Conservation (phyloP, 805 yeast genomes). For the Pichia manshurica region DNA sequence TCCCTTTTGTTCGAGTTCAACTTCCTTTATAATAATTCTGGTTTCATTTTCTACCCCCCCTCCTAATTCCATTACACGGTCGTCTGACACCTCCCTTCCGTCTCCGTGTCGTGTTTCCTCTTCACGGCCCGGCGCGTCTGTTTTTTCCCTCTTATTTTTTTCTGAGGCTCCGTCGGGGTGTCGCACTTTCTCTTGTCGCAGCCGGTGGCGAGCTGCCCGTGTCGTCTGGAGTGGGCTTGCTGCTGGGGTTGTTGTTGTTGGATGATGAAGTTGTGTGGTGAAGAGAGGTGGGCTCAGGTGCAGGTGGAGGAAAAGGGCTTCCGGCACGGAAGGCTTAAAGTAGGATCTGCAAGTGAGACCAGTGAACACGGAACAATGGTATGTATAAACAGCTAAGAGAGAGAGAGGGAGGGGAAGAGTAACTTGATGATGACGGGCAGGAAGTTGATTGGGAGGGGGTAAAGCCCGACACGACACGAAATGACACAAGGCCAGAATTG, state of each 20-base stretch:
- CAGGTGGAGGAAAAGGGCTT: not conserved
- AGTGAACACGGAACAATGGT: not conserved
- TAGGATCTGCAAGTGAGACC: not conserved
- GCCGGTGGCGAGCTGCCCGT: no score
- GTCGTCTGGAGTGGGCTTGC: not conserved
- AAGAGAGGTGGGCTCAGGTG: not conserved
- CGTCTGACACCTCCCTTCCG: no score
- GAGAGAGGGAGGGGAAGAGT: not conserved
- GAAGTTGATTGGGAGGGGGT: no score
- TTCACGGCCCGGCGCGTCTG: no score
- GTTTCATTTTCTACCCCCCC: not conserved
- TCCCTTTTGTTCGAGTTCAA: not conserved
- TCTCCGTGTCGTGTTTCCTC: no score
- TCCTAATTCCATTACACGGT: not conserved
- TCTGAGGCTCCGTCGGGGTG: no score
- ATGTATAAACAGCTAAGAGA: not conserved
- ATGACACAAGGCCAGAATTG: no score
- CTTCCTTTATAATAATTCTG: not conserved
- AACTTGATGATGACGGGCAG: not conserved
- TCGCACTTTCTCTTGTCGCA: no score
- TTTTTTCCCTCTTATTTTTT: no score
- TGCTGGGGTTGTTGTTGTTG: not conserved
- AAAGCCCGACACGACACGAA: no score
- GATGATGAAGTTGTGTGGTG: not conserved
- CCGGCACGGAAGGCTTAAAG: not conserved